Conservation (phyloP, 2,329 filamentous ascomycete genomes). For the Alternaria burnsii region DNA sequence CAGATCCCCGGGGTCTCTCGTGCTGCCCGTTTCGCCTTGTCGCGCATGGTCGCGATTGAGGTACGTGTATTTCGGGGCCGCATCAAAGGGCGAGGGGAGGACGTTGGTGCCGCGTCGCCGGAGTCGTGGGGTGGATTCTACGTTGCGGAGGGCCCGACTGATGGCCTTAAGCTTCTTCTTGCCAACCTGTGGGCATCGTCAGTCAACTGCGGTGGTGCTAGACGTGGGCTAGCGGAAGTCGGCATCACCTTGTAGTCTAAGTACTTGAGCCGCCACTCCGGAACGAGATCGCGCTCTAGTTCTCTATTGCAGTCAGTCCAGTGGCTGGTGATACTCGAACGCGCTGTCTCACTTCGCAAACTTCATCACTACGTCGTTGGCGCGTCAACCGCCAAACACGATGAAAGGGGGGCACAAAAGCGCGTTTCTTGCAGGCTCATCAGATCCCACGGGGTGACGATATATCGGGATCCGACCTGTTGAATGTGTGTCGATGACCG, state of each 20-base stretch:
- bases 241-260: conserved; percentile 82
- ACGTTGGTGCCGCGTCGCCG: conserved; percentile 48
- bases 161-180: conserved; percentile 95
- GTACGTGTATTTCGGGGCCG: conserved; percentile 54
- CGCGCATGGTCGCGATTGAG: conserved; percentile 46
- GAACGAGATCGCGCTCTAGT: conserved; percentile 85
- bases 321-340: conserved; percentile 1
- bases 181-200: conserved; percentile 60
- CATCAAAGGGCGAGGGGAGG: conserved; percentile 45
- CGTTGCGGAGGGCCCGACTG: conserved; percentile 70
- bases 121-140: conserved; percentile 62
- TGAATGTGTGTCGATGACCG: not conserved
- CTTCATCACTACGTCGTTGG: conserved; percentile 58
- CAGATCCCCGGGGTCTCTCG: conserved; percentile 36
- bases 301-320: conserved; percentile 61
- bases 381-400: conserved; percentile 18
- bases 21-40: conserved; percentile 24
- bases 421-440: conserved; percentile 6
- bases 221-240: conserved; percentile 13
- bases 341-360: conserved; percentile 66
- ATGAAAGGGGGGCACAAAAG: not conserved
- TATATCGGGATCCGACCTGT: not conserved
- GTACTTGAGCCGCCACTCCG: conserved; percentile 95
- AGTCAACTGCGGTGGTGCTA: conserved; percentile 16
- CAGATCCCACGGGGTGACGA: not conserved